Evolutionary conservation across 2,329 filamentous ascomycete genomes (phyloP), one percentile per base, ranked within the genome.

Genomic region (Trichoderma lentiforme): DNA sequence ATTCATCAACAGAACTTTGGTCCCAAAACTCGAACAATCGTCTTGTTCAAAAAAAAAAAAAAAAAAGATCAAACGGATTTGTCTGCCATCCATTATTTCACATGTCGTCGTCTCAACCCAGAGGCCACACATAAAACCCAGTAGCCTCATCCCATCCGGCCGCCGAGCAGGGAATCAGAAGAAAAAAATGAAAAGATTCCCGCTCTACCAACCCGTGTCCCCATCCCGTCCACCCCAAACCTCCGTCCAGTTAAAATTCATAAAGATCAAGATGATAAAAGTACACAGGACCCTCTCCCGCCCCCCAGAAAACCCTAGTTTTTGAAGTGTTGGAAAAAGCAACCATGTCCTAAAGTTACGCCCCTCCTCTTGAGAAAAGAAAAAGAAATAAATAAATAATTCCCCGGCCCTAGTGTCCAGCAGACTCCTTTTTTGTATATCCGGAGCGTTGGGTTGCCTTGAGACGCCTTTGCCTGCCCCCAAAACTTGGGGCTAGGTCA

Each of bases 31-130:
- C 43, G 28, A 56, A 56, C 58, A 56, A 56, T 43, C 18, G 12
- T 56, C 32, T 36, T 39, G 53, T 67, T 71, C 70, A 30, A 21
- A 62, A 39, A 36, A 63, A 60, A 60, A 61, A 69, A 60, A 60
- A 69, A 61, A 56, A 18, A 26, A 21, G 18, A n/a, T 60, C 28
- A 21, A 60, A 34, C 28, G 53, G 60, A 65, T 58, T 64, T 72
- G 65, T 70, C 43, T 51, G 43, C 47, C 58, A 64, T 64, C 60
- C 66, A 70, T 72, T 72, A 72, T 72, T 61, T 70, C 71, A 70
- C 67, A 65, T 70, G 30, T 70, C 71, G 36, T 72, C 67, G 34
- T 72, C 66, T 70, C 71, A 72, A 64, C 64, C 64, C 30, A 72
- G 21, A 53, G 58, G 63, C 53, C 57, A 60, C 71, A 62, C 24